A percentile compares a stretch with the other conserved stretches of the same genome.
phyloP scores from a whole-genome alignment of 129 eudicot genomes.

The Flaveria linearis region DNA sequence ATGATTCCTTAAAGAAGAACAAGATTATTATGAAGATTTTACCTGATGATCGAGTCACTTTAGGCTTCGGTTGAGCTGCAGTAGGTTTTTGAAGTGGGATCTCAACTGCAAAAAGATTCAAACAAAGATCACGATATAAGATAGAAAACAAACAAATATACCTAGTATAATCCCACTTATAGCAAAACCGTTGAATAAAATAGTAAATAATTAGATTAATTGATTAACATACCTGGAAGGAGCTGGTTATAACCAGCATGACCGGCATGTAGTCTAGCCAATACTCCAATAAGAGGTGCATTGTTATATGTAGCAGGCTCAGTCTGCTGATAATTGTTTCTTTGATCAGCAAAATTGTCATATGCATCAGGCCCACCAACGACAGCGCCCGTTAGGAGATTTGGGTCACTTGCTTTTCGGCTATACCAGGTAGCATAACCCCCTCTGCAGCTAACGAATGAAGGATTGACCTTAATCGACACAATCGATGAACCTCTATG shows the following conservation, averaged over 20 bases:
- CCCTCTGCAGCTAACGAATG: conserved; percentile 58
- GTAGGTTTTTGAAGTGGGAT: conserved; percentile 48
- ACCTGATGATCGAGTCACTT: conserved; percentile 58
- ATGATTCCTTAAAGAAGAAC: neutral
- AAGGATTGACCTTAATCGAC: conserved; percentile 48
- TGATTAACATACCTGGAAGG: conserved; percentile 58
- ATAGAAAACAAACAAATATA: neutral
- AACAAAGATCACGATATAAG: neutral
- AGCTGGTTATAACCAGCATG: conserved; percentile 85
- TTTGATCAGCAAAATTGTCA: conserved; percentile 38
- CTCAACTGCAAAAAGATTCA: neutral
- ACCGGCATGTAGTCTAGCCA: conserved; percentile 80
- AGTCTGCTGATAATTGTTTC: conserved; percentile 64
- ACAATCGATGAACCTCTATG: conserved; percentile 69
- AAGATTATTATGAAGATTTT: conserved; percentile 14
- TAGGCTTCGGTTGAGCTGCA: neutral
- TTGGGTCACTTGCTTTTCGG: conserved; percentile 44
- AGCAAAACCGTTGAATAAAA: no score
- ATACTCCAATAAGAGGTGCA: conserved; percentile 88
- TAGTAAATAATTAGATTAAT: neutral
- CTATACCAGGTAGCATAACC: conserved; percentile 63
- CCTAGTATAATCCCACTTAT: no score
- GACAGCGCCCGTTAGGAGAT: conserved; percentile 42
- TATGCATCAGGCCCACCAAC: conserved; percentile 46
- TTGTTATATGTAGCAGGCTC: conserved; percentile 99